These are phyloP conservation scores for Dentipellis fragilis DNA, from an alignment of 768 basidiomycete genomes.

Conservation along the genomic window DNA sequence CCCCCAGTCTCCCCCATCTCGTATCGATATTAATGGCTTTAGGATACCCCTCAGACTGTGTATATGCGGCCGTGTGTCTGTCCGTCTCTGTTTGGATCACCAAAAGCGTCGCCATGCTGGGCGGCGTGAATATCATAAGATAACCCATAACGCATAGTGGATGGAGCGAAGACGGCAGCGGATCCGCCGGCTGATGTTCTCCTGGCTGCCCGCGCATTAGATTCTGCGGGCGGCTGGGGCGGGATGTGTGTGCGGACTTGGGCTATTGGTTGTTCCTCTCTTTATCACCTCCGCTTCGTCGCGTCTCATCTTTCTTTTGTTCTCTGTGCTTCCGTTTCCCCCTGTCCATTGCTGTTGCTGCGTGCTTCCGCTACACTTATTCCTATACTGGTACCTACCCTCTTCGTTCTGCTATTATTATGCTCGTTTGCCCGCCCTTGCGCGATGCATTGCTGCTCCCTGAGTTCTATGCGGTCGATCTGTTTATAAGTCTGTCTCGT, in stretches of 20 bases:
- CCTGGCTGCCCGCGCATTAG: constrained; percentile 4
- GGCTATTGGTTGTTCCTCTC: constrained; percentile 55
- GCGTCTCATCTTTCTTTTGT: constrained; percentile 19
- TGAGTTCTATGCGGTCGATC: no score
- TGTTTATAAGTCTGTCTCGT: no score
- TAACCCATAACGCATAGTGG: constrained; percentile 11
- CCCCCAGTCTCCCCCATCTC: background rate
- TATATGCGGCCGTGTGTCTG: constrained; percentile 12
- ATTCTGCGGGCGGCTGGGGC: background rate
- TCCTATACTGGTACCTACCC: no score
- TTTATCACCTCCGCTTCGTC: constrained; percentile 35
- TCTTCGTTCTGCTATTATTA: no score
- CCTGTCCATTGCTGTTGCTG: constrained; percentile 23
- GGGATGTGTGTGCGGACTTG: constrained; percentile 24
- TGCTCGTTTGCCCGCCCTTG: no score
- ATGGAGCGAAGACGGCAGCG: constrained; percentile 37
- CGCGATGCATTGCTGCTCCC: no score
- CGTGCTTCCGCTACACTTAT: no score
- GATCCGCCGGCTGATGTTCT: constrained; percentile 20
- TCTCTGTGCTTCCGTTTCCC: constrained; percentile 19
- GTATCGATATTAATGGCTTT: constrained; percentile 7
- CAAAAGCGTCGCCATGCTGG: constrained; percentile 18
- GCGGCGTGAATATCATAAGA: background rate
- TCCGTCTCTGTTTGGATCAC: constrained; percentile 2
- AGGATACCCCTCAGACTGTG: constrained; percentile 16